phyloP scores from a whole-genome alignment of 2,329 filamentous ascomycete genomes.

The Hortaea sp. region DNA sequence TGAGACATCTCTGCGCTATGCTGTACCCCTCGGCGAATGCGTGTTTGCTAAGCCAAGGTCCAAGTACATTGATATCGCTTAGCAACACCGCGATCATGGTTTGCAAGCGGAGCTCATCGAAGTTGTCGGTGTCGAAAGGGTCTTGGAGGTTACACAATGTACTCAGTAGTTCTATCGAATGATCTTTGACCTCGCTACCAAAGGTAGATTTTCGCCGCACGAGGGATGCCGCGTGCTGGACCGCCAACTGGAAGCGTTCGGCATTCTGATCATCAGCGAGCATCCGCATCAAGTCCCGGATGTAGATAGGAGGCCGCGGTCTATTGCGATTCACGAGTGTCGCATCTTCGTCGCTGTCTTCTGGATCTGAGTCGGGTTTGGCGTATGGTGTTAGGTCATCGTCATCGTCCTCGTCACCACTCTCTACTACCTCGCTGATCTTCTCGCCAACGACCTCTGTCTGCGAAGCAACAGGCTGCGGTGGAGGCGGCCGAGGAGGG shows the following conservation, averaged over 20 bases:
- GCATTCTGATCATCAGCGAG: slow-evolving; percentile 74
- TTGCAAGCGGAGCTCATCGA: slow-evolving; percentile 65
- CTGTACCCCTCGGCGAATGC: slow-evolving; percentile 93
- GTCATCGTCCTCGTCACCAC: slow-evolving; percentile 38
- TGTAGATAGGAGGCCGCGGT: slow-evolving; percentile 76
- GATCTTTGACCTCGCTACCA: slow-evolving; percentile 76
- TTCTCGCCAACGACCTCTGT: slow-evolving; percentile 23
- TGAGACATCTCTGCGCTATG: slow-evolving; percentile 67
- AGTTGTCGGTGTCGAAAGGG: slow-evolving; percentile 70
- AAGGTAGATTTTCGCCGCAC: slow-evolving; percentile 84
- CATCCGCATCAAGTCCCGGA: slow-evolving; percentile 70
- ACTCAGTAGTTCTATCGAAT: slow-evolving; percentile 69
- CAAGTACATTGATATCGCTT: slow-evolving; percentile 66
- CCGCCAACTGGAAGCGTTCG: slow-evolving; percentile 70
- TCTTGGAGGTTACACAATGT: slow-evolving; percentile 73
- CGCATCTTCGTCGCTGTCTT: slow-evolving; percentile 89
- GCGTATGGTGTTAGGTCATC: slow-evolving; percentile 66
- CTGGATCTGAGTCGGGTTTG: slow-evolving; percentile 78
- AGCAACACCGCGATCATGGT: slow-evolving; percentile 73
- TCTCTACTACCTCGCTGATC: slow-evolving; percentile 22
- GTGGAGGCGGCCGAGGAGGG: slow-evolving; percentile 18
- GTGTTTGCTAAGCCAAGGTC: slow-evolving; percentile 69
- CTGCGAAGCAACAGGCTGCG: slow-evolving; percentile 5
- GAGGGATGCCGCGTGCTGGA: slow-evolving; percentile 65
- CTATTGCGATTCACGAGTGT: slow-evolving; percentile 78